Base-by-base conservation (phyloP, 2,329 filamentous ascomycete genomes). In the Cladophialophora exuberans region DNA sequence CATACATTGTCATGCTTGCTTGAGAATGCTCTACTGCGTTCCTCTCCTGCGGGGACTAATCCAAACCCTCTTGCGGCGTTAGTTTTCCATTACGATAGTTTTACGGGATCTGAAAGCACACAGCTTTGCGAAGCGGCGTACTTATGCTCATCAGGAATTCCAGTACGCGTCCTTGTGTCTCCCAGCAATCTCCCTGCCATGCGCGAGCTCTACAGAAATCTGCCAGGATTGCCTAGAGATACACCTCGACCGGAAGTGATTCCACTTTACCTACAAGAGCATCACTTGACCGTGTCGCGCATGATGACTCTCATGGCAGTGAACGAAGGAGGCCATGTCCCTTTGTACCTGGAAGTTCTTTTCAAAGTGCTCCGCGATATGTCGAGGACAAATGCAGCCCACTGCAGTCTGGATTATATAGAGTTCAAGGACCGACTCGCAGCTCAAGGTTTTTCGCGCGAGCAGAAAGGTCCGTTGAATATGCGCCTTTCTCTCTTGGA, bases 31-130 rank as follows among this genome's bases (percentile, higher is more conserved):
- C 65, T 76, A 1, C 46, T 73, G 4, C 0, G 49, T 2, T 54
- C 63, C 84, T 0, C 82, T 84, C 49, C 80, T 83, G 60, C 85
- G 80, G 58, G 80, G 80, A 67, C 63, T 13, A 9, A 67, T 66
- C 73, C 75, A 0, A 71, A 71, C 0, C 83, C 83, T 0, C 69
- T 87, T 0, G 81, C 83, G 0, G 84, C 81, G 0, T 69, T 88
- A 0, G 79, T 88, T 0, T 87, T 88, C 44, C 84, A 88, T 58
- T 88, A 85, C 54, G 83, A 86, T 59, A 77, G 76, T 0, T 83
- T 81, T 57, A 73, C 76, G 9, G 80, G 76, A 0, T n/a, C 25
- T 26, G 43, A 39, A 15, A 56, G 52, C 36, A 69, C 66, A 0
- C 71, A 74, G 49, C 58, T 72, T 0, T 83, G 82, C 49, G 83